Percentiles rank a stretch among this genome's conserved stretches.
phyloP scores from a whole-genome alignment of 495 filamentous ascomycete genomes.

The Lepidopterella palustris region DNA sequence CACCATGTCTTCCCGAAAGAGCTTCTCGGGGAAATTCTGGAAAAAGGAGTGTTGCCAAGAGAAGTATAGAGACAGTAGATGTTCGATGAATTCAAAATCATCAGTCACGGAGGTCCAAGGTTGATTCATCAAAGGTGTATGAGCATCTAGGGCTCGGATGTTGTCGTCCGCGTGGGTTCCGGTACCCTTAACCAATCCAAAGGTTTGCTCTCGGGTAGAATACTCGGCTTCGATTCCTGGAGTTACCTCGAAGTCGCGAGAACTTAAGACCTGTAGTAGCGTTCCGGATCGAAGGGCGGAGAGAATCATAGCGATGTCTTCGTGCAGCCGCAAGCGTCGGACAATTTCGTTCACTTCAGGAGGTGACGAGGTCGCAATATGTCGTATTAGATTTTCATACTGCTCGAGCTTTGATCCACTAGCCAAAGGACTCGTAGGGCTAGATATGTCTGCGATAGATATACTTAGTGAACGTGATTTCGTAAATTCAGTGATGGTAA shows the following conservation, averaged over 20 bases:
- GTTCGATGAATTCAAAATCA: conserved; percentile 47
- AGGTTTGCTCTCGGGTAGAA: conserved; percentile 1
- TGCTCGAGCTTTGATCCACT: conserved; percentile 3
- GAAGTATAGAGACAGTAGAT: conserved; percentile 50
- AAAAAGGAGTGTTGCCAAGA: conserved; percentile 51
- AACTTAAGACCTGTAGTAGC: background rate
- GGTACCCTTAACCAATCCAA: conserved; percentile 10
- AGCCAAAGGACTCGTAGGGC: background rate
- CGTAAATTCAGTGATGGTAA: background rate
- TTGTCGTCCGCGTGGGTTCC: background rate
- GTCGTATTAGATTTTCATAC: conserved; percentile 7
- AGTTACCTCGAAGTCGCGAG: background rate
- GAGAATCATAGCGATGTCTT: conserved; percentile 8
- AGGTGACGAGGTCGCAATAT: background rate
- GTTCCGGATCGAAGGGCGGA: background rate
- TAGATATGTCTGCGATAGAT: background rate
- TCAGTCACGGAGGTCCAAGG: conserved; percentile 50
- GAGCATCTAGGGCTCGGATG: background rate
- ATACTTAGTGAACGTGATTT: background rate
- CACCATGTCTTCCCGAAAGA: conserved; percentile 46
- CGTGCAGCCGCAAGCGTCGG: conserved; percentile 2
- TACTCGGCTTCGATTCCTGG: conserved; percentile 11
- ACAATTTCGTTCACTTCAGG: conserved; percentile 6
- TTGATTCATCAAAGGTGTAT: background rate
- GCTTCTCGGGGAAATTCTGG: conserved; percentile 42